phyloP scores from a whole-genome alignment of 176 grass and related monocot species.

The Bothriochloa decipiens region DNA sequence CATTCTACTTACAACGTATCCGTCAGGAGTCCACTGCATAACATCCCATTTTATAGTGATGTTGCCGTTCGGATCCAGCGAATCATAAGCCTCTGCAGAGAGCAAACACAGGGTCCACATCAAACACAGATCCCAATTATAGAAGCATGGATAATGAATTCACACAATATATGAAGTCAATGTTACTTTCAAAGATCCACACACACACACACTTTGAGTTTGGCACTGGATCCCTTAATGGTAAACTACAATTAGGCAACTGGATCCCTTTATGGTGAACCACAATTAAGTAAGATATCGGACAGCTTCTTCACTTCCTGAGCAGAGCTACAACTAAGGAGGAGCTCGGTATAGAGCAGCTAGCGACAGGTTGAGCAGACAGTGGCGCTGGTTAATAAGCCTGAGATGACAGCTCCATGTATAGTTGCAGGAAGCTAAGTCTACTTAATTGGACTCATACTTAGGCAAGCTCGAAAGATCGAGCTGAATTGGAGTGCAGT shows the following conservation, averaged over 20 bases:
- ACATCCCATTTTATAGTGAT: constrained; percentile 96
- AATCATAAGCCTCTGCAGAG: constrained; percentile 80
- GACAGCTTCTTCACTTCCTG: not conserved
- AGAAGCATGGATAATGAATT: constrained; percentile 3
- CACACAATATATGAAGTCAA: not conserved
- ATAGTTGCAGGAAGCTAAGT: not conserved
- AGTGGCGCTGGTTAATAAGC: not conserved
- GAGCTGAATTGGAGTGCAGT: not conserved
- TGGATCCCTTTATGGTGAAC: not conserved
- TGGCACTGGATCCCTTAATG: not conserved
- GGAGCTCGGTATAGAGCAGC: not conserved
- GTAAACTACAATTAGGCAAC: not conserved
- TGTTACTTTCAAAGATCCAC: constrained; percentile 21
- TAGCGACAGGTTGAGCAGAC: not conserved
- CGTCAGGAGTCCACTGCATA: constrained; percentile 89
- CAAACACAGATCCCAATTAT: constrained; percentile 37
- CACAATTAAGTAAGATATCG: constrained; percentile 1
- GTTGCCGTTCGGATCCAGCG: constrained; percentile 80
- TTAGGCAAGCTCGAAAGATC: not conserved
- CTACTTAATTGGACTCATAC: not conserved
- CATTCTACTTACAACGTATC: constrained; percentile 85
- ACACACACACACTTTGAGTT: not conserved
- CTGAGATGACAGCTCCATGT: not conserved
- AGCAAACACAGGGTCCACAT: constrained; percentile 31
- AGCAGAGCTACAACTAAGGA: constrained; percentile 25